Conservation (phyloP, 2,329 filamentous ascomycete genomes). For the Coleophoma cylindrospora region DNA sequence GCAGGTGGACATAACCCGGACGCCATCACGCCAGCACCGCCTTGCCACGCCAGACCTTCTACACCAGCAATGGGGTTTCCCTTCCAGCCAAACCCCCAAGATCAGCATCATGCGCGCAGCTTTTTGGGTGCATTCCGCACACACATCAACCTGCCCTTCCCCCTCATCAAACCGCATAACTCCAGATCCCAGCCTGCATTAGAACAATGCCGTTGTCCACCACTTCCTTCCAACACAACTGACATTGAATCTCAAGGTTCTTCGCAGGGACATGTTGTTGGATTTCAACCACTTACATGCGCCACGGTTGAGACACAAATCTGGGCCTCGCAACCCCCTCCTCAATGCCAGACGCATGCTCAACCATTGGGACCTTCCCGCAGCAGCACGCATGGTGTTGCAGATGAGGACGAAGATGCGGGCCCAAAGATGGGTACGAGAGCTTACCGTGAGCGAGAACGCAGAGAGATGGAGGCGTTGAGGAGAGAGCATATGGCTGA, state of each 20-base stretch:
- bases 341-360: not conserved
- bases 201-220: not conserved
- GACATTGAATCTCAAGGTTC: constrained; percentile 4
- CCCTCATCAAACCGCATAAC: constrained; percentile 3
- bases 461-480: constrained; percentile 2
- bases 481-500: not conserved
- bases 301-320: constrained; percentile 3
- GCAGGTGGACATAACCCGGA: not conserved
- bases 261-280: not conserved
- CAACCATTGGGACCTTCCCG: too few species aligned
- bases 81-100: not conserved
- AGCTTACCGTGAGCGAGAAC: constrained; percentile 17
- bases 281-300: not conserved
- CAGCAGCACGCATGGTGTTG: too few species aligned
- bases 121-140: constrained; percentile 16
- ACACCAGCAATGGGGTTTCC: not conserved
- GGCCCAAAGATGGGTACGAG: constrained; percentile 15
- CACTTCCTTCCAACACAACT: not conserved
- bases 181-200: not conserved
- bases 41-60: not conserved
- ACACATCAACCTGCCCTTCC: constrained; percentile 14
- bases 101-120: not conserved
- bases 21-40: not conserved
- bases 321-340: not conserved
- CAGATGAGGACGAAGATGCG: not conserved